A percentile compares a stretch with the other conserved stretches of the same genome.
phyloP scores from a whole-genome alignment of 2,329 filamentous ascomycete genomes.

The Alternaria sp. region DNA sequence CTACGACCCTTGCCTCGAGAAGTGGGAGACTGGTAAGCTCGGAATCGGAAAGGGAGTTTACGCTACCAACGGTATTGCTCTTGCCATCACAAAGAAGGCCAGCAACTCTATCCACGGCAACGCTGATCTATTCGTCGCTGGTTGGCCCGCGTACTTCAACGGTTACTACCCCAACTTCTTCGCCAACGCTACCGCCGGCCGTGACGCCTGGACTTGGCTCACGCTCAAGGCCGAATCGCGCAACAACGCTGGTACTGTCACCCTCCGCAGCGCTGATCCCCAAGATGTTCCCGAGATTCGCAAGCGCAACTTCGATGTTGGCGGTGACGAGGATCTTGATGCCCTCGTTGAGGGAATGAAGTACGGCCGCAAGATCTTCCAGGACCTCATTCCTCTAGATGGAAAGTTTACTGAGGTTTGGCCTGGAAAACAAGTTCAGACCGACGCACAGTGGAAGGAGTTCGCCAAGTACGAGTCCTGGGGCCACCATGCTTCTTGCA shows the following conservation, averaged over 20 bases:
- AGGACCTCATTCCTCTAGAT: slow-evolving; percentile 53
- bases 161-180: slow-evolving; percentile 66
- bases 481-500: slow-evolving; percentile 67
- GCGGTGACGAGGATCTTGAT: slow-evolving; percentile 54
- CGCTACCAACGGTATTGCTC: slow-evolving; percentile 62
- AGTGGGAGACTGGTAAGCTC: slow-evolving; percentile 52
- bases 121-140: slow-evolving; percentile 63
- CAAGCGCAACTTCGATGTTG: slow-evolving; percentile 28
- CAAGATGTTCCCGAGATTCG: slow-evolving; percentile 68
- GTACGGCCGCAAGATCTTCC: slow-evolving; percentile 57
- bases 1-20: slow-evolving; percentile 56
- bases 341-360: slow-evolving; percentile 66
- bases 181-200: slow-evolving; percentile 54
- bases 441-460: slow-evolving; percentile 54
- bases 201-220: slow-evolving; percentile 59
- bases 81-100: slow-evolving; percentile 56
- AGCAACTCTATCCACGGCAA: slow-evolving; percentile 52
- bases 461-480: slow-evolving; percentile 42
- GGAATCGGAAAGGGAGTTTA: slow-evolving; percentile 54
- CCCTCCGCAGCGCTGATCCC: slow-evolving; percentile 67
- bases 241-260: slow-evolving; percentile 69
- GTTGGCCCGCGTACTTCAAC: slow-evolving; percentile 62
- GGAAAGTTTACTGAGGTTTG: slow-evolving; percentile 58
- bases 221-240: slow-evolving; percentile 69
- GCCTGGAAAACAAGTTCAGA: slow-evolving; percentile 58